A percentile compares a stretch with the other conserved stretches of the same genome.
Evolutionary conservation across 2,329 filamentous ascomycete species (phyloP).

Genomic region (Plenodomus biglobosus): DNA sequence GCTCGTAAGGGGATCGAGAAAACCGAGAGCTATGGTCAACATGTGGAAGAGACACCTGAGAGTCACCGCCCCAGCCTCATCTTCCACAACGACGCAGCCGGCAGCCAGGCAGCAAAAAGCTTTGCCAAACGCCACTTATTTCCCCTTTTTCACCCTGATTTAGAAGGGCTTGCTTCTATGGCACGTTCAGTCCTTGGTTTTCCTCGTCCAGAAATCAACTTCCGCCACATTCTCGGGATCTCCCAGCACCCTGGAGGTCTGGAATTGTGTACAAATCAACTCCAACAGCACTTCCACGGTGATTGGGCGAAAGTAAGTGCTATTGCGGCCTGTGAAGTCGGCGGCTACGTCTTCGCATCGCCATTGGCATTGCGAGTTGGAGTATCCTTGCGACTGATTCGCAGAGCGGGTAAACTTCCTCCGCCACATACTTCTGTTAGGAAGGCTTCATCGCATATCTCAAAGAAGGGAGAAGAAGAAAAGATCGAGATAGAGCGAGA

Average conservation of each 20-base stretch:
- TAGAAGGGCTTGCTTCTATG: conserved; percentile 55
- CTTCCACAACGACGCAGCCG: too few relatives aligned
- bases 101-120: too few relatives aligned
- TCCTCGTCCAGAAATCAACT: conserved; percentile 55
- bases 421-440: conserved; percentile 55
- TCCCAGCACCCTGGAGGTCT: conserved; percentile 56
- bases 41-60: too few relatives aligned
- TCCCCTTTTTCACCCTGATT: conserved; percentile 51
- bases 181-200: conserved; percentile 54
- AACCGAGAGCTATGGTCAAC: too few relatives aligned
- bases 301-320: conserved; percentile 52
- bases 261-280: conserved; percentile 53
- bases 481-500: conserved; percentile 55
- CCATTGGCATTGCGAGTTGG: conserved; percentile 49
- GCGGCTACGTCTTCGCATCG: conserved; percentile 59
- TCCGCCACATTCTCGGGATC: conserved; percentile 62
- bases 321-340: conserved; percentile 59
- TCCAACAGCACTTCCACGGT: conserved; percentile 51
- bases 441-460: conserved; percentile 58
- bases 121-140: too few relatives aligned
- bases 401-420: conserved; percentile 61
- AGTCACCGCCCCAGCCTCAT: too few relatives aligned
- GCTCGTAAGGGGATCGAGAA: too few relatives aligned
- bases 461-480: conserved; percentile 40
- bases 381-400: conserved; percentile 54